phyloP scores from a whole-genome alignment of 352 stramenopile species.

The Globisporangium alternatum region DNA sequence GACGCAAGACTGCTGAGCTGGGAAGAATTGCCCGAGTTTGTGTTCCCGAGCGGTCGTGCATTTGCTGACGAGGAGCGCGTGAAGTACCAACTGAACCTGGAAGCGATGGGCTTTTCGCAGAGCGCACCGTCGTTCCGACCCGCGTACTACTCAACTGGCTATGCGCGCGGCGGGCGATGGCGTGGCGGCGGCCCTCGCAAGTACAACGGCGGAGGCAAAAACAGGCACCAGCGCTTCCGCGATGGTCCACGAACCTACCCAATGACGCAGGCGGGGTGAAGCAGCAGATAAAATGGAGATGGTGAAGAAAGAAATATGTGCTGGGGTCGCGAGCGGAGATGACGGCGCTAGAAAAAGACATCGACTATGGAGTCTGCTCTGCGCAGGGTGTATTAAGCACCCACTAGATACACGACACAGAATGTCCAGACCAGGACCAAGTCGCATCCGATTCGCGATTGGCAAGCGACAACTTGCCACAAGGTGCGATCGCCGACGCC shows the following conservation, averaged over 20 bases:
- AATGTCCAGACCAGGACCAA: no score
- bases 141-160: constrained; percentile 42
- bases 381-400: no score
- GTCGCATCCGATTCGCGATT: no score
- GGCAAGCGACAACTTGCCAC: no score
- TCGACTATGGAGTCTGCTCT: neutral
- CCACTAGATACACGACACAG: no score
- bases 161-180: constrained; percentile 52
- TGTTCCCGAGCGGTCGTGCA: constrained; percentile 51
- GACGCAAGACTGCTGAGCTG: constrained; percentile 51
- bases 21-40: constrained; percentile 67
- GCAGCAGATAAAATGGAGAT: neutral
- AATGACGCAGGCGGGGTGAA: constrained; percentile 18
- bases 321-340: neutral
- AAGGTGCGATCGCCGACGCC: no score
- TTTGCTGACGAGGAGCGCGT: constrained; percentile 48
- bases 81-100: constrained; percentile 62
- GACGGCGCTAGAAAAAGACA: neutral
- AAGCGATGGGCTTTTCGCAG: constrained; percentile 51
- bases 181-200: constrained; percentile 38
- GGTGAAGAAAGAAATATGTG: neutral
- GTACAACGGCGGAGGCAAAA: constrained; percentile 40
- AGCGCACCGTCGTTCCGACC: constrained; percentile 44
- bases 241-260: constrained; percentile 13
- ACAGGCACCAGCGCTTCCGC: constrained; percentile 34